These are phyloP conservation scores for Wallacemonas collosoma DNA, from an alignment of 208 protist genomes.

Conservation along the genomic window DNA sequence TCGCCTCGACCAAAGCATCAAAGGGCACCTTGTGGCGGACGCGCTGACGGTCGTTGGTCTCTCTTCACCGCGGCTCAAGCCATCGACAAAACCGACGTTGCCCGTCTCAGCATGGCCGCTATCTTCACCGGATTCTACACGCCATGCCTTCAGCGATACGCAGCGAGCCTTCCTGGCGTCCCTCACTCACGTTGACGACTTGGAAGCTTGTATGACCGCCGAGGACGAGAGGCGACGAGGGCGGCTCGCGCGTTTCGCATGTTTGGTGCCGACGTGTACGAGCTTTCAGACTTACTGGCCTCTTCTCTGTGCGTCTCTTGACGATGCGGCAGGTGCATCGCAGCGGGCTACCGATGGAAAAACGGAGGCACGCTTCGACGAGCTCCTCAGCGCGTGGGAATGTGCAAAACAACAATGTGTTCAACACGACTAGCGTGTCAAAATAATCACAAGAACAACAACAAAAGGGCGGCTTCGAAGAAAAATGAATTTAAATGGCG, in stretches of 20 bases:
- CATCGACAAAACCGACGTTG: slow-evolving; percentile 2
- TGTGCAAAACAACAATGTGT: background rate
- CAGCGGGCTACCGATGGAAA: background rate
- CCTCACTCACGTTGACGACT: slow-evolving; percentile 14
- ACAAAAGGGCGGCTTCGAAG: background rate
- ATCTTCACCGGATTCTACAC: background rate
- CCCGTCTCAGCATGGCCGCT: slow-evolving; percentile 5
- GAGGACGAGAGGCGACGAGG: slow-evolving; percentile 39
- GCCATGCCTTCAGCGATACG: background rate
- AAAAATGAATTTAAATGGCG: background rate
- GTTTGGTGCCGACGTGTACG: background rate
- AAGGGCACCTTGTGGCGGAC: slow-evolving; percentile 80
- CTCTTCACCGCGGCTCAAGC: slow-evolving; percentile 29
- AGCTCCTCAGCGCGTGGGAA: slow-evolving; percentile 49
- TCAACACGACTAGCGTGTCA: background rate
- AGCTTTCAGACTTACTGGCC: slow-evolving; percentile 6
- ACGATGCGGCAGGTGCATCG: background rate
- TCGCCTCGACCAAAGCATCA: slow-evolving; percentile 79
- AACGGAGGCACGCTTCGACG: slow-evolving; percentile 27
- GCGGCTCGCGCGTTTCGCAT: background rate
- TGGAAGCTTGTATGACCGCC: slow-evolving; percentile 51
- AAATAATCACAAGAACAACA: background rate
- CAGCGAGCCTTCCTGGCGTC: slow-evolving; percentile 40
- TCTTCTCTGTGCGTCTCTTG: background rate
- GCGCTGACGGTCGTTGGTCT: slow-evolving; percentile 82